Evolutionary conservation across 352 stramenopile genomes (phyloP).

Genomic region (Blastocystis hominis): DNA sequence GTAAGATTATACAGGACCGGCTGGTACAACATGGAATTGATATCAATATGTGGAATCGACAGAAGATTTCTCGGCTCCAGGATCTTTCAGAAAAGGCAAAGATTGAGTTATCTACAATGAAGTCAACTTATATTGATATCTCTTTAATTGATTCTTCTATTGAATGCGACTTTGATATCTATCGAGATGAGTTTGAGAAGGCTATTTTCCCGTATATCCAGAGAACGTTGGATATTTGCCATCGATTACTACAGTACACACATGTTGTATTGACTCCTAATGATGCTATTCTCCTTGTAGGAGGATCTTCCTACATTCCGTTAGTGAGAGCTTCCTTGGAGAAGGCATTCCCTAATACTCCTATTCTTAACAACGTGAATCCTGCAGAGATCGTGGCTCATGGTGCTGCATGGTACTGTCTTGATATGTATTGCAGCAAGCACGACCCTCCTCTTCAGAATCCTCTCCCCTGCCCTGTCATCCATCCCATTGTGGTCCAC

Average conservation of each 20-base stretch:
- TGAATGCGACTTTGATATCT: not conserved
- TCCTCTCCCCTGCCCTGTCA: not conserved
- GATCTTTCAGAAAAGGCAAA: not conserved
- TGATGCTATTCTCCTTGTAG: not conserved
- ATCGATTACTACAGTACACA: not conserved
- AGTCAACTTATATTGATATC: not conserved
- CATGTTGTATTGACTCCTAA: not conserved
- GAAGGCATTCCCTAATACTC: not conserved
- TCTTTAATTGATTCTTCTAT: not conserved
- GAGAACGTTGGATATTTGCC: not conserved
- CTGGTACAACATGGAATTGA: not conserved
- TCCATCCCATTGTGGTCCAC: not conserved
- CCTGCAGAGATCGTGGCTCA: not conserved
- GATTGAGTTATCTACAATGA: not conserved
- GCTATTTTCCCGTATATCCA: not conserved
- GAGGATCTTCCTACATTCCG: constrained; percentile 28
- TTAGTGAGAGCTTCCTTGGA: not conserved
- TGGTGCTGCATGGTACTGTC: not conserved
- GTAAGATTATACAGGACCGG: not conserved
- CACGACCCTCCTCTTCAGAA: not conserved
- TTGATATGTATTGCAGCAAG: not conserved
- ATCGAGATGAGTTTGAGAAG: not conserved
- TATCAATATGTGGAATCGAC: not conserved
- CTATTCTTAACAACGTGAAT: not conserved
- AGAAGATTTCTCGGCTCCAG: not conserved